These are phyloP conservation scores for Vitis vinifera DNA, from an alignment of 164 flowering plant species.

Conservation along the genomic window DNA sequence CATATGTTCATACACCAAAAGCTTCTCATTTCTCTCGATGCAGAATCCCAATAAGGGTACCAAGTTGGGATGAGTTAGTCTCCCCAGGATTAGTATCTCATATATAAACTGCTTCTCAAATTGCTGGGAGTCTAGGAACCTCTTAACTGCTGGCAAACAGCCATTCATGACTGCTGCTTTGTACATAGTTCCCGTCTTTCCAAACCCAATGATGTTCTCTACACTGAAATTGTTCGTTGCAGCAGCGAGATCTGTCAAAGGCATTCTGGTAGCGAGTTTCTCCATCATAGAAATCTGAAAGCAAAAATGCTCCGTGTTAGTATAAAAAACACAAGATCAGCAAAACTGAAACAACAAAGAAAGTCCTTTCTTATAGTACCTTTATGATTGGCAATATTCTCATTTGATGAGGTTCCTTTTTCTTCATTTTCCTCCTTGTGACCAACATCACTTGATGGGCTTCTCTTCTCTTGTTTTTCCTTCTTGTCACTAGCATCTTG, in stretches of 20 bases:
- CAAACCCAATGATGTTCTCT: neutral
- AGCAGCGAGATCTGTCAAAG: neutral
- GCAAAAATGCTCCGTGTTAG: no score
- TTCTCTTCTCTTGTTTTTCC: no score
- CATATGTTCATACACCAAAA: slow-evolving; percentile 18
- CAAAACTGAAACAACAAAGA: no score
- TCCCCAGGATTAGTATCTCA: neutral
- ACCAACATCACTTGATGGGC: no score
- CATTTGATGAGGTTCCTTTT: no score
- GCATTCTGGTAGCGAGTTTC: neutral
- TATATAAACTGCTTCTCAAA: neutral
- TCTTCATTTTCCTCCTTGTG: no score
- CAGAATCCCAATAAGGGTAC: slow-evolving; percentile 12
- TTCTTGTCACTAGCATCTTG: no score
- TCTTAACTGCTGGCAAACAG: neutral
- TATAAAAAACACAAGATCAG: no score
- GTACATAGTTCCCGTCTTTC: neutral
- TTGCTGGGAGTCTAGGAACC: neutral
- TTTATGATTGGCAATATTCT: no score
- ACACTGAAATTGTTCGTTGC: neutral
- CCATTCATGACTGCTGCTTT: neutral
- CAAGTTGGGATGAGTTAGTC: neutral
- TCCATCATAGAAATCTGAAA: neutral
- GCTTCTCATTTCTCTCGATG: slow-evolving; percentile 2
- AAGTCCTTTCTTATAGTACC: no score